Evolutionary conservation across 257 asterid genomes (phyloP).

Genomic region (Ehretia macrophylla): DNA sequence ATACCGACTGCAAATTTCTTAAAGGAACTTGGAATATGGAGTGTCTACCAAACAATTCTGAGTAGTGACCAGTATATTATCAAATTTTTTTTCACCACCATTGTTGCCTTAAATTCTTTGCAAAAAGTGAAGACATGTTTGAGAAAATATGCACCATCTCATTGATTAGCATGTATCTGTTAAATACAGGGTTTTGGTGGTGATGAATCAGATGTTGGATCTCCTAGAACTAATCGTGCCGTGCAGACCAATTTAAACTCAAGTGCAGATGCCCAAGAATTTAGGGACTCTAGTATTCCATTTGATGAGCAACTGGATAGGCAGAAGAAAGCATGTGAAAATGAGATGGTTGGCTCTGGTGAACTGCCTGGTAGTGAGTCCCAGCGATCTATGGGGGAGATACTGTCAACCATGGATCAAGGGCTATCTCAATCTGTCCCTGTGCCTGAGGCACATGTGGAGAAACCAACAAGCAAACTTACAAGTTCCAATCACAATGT

Average conservation of each 20-base stretch:
- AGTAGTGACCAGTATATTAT: too few species aligned
- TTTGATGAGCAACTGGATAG: conserved; percentile 53
- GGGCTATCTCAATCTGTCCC: conserved; percentile 53
- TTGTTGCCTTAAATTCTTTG: too few species aligned
- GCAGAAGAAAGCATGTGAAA: conserved; percentile 36
- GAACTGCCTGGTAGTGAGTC: conserved; percentile 49
- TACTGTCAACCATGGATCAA: conserved; percentile 72
- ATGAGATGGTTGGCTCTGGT: conserved; percentile 41
- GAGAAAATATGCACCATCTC: background rate
- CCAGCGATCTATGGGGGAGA: conserved; percentile 69
- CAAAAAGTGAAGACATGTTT: too few species aligned
- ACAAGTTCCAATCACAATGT: conserved; percentile 43
- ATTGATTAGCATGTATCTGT: conserved; percentile 20
- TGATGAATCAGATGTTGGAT: conserved; percentile 68
- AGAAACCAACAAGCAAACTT: conserved; percentile 45
- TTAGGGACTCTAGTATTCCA: conserved; percentile 38
- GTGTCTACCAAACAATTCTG: too few species aligned
- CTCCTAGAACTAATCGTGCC: conserved; percentile 37
- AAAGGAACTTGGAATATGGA: too few species aligned
- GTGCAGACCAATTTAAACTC: conserved; percentile 34
- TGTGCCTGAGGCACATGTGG: conserved; percentile 47
- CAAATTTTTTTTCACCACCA: too few species aligned
- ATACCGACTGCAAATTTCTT: too few species aligned
- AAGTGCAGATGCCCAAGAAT: conserved; percentile 34
- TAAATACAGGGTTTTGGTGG: conserved; percentile 53